A percentile compares a stretch with the other conserved stretches of the same genome.
Conservation (phyloP, 768 basidiomycete genomes). For the Kondoa subrosea region DNA sequence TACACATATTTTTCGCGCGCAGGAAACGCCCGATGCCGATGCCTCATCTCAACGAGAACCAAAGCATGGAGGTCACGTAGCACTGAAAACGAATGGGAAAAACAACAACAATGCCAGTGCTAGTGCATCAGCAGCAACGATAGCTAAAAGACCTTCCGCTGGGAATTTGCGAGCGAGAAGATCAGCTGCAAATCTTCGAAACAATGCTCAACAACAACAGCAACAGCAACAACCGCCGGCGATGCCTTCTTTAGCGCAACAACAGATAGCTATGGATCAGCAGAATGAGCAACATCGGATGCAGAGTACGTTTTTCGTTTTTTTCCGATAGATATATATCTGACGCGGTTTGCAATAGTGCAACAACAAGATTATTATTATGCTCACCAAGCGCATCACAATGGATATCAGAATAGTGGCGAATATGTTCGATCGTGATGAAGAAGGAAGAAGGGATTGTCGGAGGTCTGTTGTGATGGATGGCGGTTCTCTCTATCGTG, state of each 20-base stretch:
- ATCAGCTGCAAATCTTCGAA: background rate
- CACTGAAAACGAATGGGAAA: background rate
- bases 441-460: no score
- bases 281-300: background rate
- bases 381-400: background rate
- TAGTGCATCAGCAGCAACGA: background rate
- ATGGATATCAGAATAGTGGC: background rate
- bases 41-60: background rate
- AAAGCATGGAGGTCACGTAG: slow-evolving; percentile 10
- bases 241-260: background rate
- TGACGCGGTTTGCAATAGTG: no score
- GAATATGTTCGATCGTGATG: background rate
- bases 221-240: no score
- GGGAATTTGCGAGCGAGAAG: background rate
- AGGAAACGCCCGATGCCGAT: background rate
- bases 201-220: no score
- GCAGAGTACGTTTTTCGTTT: background rate
- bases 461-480: no score
- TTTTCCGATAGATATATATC: no score
- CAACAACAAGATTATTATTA: background rate
- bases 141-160: slow-evolving; percentile 2
- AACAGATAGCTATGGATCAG: background rate
- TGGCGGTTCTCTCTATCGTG: no score
- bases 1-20: background rate
- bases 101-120: no score